Evolutionary conservation across 2,329 filamentous ascomycete genomes (phyloP).

Genomic region (Gyromitra esculenta): DNA sequence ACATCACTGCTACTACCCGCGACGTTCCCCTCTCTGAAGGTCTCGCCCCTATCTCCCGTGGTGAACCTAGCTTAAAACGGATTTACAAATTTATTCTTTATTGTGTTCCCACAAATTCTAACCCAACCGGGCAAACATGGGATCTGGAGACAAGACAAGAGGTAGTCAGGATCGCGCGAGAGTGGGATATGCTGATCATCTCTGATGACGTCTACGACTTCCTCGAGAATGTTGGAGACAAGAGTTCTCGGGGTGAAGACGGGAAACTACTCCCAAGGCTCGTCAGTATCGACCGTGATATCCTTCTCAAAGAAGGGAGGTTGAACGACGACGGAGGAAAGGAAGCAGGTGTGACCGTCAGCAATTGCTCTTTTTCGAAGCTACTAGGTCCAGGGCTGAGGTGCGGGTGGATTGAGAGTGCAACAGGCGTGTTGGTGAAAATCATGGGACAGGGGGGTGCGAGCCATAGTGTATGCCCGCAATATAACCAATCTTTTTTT

Average conservation of each 20-base stretch:
- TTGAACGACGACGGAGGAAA: conserved; percentile 28
- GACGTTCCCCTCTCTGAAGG: conserved; percentile 45
- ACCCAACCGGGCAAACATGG: conserved; percentile 87
- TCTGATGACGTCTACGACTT: conserved; percentile 95
- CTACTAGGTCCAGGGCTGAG: conserved; percentile 81
- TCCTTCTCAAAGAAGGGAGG: conserved; percentile 43
- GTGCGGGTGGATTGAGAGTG: conserved; percentile 86
- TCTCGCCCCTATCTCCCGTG: conserved; percentile 42
- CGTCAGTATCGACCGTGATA: conserved; percentile 49
- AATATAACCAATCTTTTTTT: conserved; percentile 69
- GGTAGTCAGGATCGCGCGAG: conserved; percentile 79
- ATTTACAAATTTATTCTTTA: conserved; percentile 90
- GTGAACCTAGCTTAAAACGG: conserved; percentile 45
- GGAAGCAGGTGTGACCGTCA: conserved; percentile 74
- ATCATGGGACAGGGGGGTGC: conserved; percentile 65
- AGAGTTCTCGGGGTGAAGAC: conserved; percentile 10
- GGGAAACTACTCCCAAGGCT: conserved; percentile 44
- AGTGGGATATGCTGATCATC: conserved; percentile 82
- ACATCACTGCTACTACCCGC: conserved; percentile 30
- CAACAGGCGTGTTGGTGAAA: conserved; percentile 70
- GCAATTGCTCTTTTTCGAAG: conserved; percentile 92
- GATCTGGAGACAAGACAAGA: conserved; percentile 71
- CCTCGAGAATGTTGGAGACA: conserved; percentile 62
- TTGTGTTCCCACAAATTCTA: conserved; percentile 85
- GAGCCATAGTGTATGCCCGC: conserved; percentile 65